phyloP scores from a whole-genome alignment of 2,329 filamentous ascomycete species.

The Penicillium sp. region DNA sequence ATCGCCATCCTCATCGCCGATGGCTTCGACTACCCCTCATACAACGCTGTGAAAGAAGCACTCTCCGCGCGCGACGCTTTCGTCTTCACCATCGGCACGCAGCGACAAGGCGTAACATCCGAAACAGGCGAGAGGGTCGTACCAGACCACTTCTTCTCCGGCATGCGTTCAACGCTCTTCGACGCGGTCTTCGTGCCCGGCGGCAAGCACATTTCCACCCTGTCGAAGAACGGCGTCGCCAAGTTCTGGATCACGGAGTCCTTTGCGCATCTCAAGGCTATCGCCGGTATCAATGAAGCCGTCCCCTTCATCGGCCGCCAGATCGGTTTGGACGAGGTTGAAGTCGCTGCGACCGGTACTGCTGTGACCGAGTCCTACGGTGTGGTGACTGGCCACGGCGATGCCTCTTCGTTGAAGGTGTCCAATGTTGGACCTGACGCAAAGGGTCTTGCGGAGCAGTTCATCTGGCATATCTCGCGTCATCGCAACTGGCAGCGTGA shows the following conservation, averaged over 20 bases:
- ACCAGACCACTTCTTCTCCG: conserved; percentile 75
- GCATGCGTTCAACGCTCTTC: conserved; percentile 71
- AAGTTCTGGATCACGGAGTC: conserved; percentile 74
- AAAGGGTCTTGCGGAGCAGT: conserved; percentile 64
- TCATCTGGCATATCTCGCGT: conserved; percentile 63
- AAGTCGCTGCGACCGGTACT: conserved; percentile 19
- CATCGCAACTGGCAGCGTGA: conserved; percentile 75
- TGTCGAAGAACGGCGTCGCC: conserved; percentile 67
- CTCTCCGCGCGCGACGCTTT: conserved; percentile 60
- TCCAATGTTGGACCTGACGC: conserved; percentile 61
- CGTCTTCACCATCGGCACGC: conserved; percentile 67
- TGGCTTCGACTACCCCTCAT: conserved; percentile 65
- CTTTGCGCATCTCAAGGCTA: conserved; percentile 74
- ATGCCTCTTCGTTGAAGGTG: conserved; percentile 23
- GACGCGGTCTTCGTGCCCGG: conserved; percentile 75
- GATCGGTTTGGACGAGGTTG: conserved; percentile 27
- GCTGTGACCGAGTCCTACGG: conserved; percentile 31
- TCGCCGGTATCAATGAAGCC: conserved; percentile 61
- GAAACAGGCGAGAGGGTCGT: conserved; percentile 56
- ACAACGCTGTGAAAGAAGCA: conserved; percentile 61
- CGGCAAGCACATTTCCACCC: conserved; percentile 57
- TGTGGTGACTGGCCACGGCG: conserved; percentile 31
- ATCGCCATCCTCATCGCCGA: conserved; percentile 74
- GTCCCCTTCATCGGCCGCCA: conserved; percentile 30
- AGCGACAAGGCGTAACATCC: conserved; percentile 62